A percentile compares a stretch with the other conserved stretches of the same genome.
Conservation (phyloP, 1,284 basidiomycete genomes). For the Trichosporon faecale region DNA sequence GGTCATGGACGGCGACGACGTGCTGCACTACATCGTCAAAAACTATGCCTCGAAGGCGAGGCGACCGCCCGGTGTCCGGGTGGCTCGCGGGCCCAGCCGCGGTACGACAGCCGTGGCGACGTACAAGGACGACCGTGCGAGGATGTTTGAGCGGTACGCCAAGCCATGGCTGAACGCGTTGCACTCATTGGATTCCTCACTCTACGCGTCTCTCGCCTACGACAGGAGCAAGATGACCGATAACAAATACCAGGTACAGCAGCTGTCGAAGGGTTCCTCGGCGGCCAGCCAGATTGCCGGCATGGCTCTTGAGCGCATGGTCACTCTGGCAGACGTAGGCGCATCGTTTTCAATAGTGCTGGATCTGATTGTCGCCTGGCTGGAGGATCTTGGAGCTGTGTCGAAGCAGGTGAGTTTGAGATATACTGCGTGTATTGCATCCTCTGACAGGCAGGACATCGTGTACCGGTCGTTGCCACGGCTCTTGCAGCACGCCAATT, state of each 20-base stretch:
- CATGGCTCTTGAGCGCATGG: conserved; percentile 35
- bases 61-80: conserved; percentile 64
- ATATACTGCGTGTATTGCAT: too few relatives aligned
- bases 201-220: conserved; percentile 51
- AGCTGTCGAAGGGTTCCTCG: conserved; percentile 19
- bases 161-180: conserved; percentile 64
- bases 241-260: conserved; percentile 17
- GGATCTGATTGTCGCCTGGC: conserved; percentile 63
- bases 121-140: conserved; percentile 61
- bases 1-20: conserved; percentile 56
- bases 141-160: conserved; percentile 61
- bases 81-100: conserved; percentile 56
- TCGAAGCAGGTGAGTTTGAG: conserved; percentile 28
- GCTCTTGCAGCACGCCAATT: conserved; percentile 55
- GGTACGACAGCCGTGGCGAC: conserved; percentile 51
- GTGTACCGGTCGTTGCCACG: conserved; percentile 57
- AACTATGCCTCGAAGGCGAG: conserved; percentile 36
- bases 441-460: conserved; percentile 28
- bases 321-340: conserved; percentile 31
- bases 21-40: conserved; percentile 38
- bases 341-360: conserved; percentile 64
- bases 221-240: conserved; percentile 33
- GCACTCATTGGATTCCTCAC: conserved; percentile 59
- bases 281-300: conserved; percentile 33
- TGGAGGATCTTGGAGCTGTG: conserved; percentile 53